Base-by-base conservation (phyloP, 768 basidiomycete genomes). In the Tricholoma flavovirens region DNA sequence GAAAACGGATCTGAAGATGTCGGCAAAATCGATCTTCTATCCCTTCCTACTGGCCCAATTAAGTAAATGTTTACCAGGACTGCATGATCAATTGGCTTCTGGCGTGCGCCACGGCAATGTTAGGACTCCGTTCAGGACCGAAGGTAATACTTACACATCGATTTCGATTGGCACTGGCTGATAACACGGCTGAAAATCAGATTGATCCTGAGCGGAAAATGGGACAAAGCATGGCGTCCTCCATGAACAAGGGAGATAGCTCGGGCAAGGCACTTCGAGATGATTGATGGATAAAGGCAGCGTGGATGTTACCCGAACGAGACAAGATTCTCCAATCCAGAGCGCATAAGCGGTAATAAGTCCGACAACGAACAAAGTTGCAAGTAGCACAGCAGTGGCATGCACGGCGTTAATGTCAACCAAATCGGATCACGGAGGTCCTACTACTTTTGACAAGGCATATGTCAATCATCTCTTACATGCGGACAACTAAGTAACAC, bases 21-120 rank as follows among this genome's bases (percentile, higher is more conserved):
- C 56, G 56, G 53, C 56, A 62, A 65, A 67, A 71, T 62, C 56
- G 65, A 69, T 66, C 63, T 66, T 58, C 22, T 56, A 46, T 51
- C 62, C 54, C 59, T 63, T 62, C 56, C 26, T 49, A 17, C 46
- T 30, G 26, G 29, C 46, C 46, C 29, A 30, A 49, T 56, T 60
- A 50, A 59, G 53, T 53, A 49, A 63, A 61, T 53, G 43, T 63
- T 59, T 45, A 60, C 56, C 48, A 58, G 49, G 26, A 12, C 11
- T 38, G 19, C 9, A 17, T 51, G 6, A 10, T 29, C 30, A 10
- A 43, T 21, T 29, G 43, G 14, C 43, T 36, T 15, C 43, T 15
- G 19, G 7, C 33, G 33, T 55, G 11, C 24, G 43, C 45, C 21
- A 26, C 45, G 3, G 24, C 5, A 26, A 33, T n/a, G 30, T 56